Evolutionary conservation across 495 filamentous ascomycete genomes (phyloP), one percentile per base, ranked within the genome.

Genomic region (Trichoderma reesei): DNA sequence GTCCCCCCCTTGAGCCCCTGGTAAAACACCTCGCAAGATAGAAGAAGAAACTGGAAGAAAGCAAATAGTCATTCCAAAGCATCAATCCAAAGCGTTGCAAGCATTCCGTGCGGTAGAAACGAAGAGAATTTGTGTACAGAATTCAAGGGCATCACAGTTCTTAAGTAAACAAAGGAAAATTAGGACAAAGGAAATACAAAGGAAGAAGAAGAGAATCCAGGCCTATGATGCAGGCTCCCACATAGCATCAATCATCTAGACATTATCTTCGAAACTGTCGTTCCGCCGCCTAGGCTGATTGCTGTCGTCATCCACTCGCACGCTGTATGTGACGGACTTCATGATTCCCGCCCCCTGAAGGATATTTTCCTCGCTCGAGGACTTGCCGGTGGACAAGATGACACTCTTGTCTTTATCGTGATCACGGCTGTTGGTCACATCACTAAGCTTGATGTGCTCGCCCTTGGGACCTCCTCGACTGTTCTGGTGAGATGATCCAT

Each of bases 321-420:
- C 77, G 14, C 71, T 73, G 59, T 79, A 78, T 60, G 78, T 78
- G n/a, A 79, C 73, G 3, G 76, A 78, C 74, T 77, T 77, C 54
- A 79, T 70, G 59, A 81, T 81, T 60, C 67, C 70, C 0, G 66
- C 60, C 46, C 66, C 65, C 36, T 59, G 46, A 54, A 81, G 68
- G 60, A 81, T 80, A n/a, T 79, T 72, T 62, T 81, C 78, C 66
- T 79, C 78, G 63, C 78, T 81, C 16, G 72, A 70, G 16, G 68
- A 75, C 38, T 68, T 72, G 0, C 67, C 69, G 5, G 69, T 69
- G 0, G 66, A 68, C 26, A 26, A 1, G 9, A 73, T 75, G 46
- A 68, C 72, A 54, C 69, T 66, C 44, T 72, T 73, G 62, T 70
- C 67, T 42, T 72, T 62, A 59, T 75, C 68, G 4, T 72, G 66